Percentiles rank a stretch among this genome's conserved stretches.
phyloP scores from a whole-genome alignment of 306 rosid genomes.

The Vigna reflexopilosa region DNA sequence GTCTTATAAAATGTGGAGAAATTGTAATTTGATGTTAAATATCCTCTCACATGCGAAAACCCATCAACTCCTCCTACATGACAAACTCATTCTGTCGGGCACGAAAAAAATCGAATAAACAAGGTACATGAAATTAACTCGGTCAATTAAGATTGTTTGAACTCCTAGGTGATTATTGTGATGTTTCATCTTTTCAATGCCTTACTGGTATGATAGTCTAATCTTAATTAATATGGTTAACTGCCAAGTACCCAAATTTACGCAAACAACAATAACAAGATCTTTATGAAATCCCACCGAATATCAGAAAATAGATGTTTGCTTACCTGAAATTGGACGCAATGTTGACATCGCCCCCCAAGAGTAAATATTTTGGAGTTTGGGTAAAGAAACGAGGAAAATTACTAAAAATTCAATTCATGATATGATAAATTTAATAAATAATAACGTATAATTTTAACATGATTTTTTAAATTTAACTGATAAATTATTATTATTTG shows the following conservation, averaged over 20 bases:
- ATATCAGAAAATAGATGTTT: slow-evolving; percentile 47
- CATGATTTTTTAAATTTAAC: too few relatives aligned
- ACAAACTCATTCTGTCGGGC: slow-evolving; percentile 34
- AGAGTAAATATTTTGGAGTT: too few relatives aligned
- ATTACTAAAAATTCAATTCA: too few relatives aligned
- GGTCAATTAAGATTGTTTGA: slow-evolving; percentile 22
- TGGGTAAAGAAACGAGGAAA: too few relatives aligned
- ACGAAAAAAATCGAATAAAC: not conserved
- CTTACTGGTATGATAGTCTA: slow-evolving; percentile 31
- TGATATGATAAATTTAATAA: too few relatives aligned
- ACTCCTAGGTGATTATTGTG: slow-evolving; percentile 15
- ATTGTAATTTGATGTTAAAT: not conserved
- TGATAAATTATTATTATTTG: too few relatives aligned
- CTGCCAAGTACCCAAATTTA: slow-evolving; percentile 53
- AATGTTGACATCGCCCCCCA: slow-evolving; percentile 46
- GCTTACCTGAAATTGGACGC: slow-evolving; percentile 59
- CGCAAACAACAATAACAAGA: slow-evolving; percentile 49
- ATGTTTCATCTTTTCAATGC: slow-evolving; percentile 17
- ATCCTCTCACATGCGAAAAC: slow-evolving; percentile 17
- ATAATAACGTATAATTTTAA: too few relatives aligned
- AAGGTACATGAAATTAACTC: not conserved
- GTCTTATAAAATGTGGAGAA: not conserved
- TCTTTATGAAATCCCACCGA: slow-evolving; percentile 57
- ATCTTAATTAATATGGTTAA: slow-evolving; percentile 42
- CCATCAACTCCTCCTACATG: slow-evolving; percentile 10